A percentile compares a stretch with the other conserved stretches of the same genome.
phyloP scores from a whole-genome alignment of 2,329 filamentous ascomycete species.

The Rosellinia necatrix region DNA sequence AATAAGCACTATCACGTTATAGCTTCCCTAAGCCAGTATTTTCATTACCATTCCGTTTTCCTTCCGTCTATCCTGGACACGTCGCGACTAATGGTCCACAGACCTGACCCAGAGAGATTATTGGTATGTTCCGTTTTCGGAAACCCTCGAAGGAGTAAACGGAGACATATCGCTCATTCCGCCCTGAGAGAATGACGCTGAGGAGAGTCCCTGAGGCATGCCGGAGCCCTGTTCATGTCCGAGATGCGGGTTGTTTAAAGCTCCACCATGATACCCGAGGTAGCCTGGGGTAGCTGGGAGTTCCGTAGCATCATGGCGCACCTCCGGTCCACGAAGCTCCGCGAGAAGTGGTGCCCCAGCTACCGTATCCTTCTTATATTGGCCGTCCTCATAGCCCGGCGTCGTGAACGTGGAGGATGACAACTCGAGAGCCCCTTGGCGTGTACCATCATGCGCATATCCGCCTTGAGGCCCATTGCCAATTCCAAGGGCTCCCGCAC shows the following conservation, averaged over 20 bases:
- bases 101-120: neutral
- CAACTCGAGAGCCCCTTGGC: constrained; percentile 31
- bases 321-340: constrained; percentile 25
- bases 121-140: constrained; percentile 15
- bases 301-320: constrained; percentile 23
- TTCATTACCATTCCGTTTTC: neutral
- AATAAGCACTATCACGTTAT: too few relatives aligned
- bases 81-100: neutral
- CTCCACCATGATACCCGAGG: constrained; percentile 14
- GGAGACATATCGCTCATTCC: constrained; percentile 8
- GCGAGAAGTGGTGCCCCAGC: constrained; percentile 31
- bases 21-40: too few relatives aligned
- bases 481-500: neutral
- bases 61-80: neutral
- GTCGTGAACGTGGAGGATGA: constrained; percentile 17
- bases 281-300: constrained; percentile 22
- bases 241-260: neutral
- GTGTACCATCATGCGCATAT: constrained; percentile 35
- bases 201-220: constrained; percentile 8
- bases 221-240: neutral
- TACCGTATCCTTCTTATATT: constrained; percentile 12
- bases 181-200: constrained; percentile 12
- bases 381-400: constrained; percentile 13
- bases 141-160: constrained; percentile 8
- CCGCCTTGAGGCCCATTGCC: constrained; percentile 3